Evolutionary conservation across 73 alveolate species (phyloP), one percentile per base, ranked within the genome.

Genomic region (Paramecium pentaurelia): DNA sequence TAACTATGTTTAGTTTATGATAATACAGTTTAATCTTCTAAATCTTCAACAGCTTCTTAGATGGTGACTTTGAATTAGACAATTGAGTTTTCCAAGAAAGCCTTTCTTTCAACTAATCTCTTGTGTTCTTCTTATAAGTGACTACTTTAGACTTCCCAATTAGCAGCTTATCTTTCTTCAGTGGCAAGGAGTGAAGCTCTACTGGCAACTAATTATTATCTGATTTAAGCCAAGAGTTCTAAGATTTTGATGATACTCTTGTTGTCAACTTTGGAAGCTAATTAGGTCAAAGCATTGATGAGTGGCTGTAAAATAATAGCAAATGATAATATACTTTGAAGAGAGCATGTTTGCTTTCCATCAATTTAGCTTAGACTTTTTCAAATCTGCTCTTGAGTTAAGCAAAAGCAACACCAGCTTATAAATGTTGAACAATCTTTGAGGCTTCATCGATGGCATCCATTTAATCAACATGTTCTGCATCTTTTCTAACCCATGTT

Each of bases 1-100:
- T 38, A 84, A 44, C 92, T 84, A 22, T 22, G 25, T 22, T 22
- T 22, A 22, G 25, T 22, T 22, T 22, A 22, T 22, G 25, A 22
- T 22, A 22, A 22, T 22, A 84, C 92, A 84, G 92, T 45, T 42
- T 84, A 25, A 84, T 84, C 92, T 45, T 58, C 83, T 40, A 84
- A 34, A 34, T 84, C 86, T 84, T 84, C 94, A 71, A 88, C 51
- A 88, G 92, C 94, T 34, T 85, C 59, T 70, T 40, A 68, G 59
- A 77, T 85, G 59, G 87, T 88, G 25, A 30, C 80, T 30, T 88
- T 70, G 94, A 88, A 70, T 32, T 70, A 6, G 75, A 88, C 45
- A 16, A 70, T 42, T 9, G 77, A 88, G 94, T 68, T 32, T 25
- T 70, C 58, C 32, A 71, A 54, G 71, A 68, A 70, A 70, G 77